phyloP scores from a whole-genome alignment of 768 basidiomycete genomes.

The Macrolepiota albuminosa region DNA sequence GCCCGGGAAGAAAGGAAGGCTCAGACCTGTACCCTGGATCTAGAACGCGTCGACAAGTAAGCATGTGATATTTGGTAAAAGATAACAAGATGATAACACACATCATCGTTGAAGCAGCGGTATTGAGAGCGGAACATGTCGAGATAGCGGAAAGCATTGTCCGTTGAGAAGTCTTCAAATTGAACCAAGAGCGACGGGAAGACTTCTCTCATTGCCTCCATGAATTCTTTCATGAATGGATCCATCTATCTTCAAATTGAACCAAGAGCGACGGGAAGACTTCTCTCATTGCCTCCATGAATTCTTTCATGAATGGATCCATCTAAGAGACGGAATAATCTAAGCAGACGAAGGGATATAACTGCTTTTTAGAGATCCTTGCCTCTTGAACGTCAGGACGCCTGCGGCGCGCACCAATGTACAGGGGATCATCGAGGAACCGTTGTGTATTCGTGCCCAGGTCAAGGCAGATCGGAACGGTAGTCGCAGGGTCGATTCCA shows the following conservation, averaged over 20 bases:
- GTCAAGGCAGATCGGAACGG: slow-evolving; percentile 66
- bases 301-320: slow-evolving; percentile 72
- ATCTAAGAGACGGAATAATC: slow-evolving; percentile 34
- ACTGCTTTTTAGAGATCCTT: neutral
- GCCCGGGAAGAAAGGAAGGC: neutral
- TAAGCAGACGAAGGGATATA: neutral
- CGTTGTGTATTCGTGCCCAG: slow-evolving; percentile 72
- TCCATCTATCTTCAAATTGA: slow-evolving; percentile 79
- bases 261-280: slow-evolving; percentile 64
- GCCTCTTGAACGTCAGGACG: slow-evolving; percentile 44
- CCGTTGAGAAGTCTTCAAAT: slow-evolving; percentile 74
- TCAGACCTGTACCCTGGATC: slow-evolving; percentile 60
- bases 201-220: slow-evolving; percentile 57
- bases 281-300: slow-evolving; percentile 63
- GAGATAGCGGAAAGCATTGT: slow-evolving; percentile 74
- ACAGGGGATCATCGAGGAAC: slow-evolving; percentile 67
- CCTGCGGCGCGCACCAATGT: slow-evolving; percentile 62
- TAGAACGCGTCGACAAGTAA: slow-evolving; percentile 18
- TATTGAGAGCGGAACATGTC: slow-evolving; percentile 55
- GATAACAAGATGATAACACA: slow-evolving; percentile 27
- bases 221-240: slow-evolving; percentile 78
- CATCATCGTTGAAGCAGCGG: slow-evolving; percentile 71
- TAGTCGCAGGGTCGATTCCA: slow-evolving; percentile 51
- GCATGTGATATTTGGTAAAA: neutral
- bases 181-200: slow-evolving; percentile 71